Base-by-base conservation (phyloP, 495 filamentous ascomycete species). In the Astrocystis sublimbata region DNA sequence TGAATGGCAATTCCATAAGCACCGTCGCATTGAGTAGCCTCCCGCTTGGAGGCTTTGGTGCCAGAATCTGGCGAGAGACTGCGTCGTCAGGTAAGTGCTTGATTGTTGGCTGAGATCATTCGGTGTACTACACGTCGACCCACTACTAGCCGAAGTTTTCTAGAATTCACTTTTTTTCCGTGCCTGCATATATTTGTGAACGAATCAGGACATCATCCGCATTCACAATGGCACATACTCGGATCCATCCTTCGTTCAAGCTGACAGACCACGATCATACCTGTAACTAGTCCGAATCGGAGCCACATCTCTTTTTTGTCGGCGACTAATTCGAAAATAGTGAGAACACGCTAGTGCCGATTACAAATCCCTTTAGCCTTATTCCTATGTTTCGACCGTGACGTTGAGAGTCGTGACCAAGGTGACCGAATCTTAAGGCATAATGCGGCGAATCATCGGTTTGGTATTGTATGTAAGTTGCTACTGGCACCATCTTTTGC, bases 131-230 rank as follows among this genome's bases (percentile, higher is more conserved):
- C 10, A n/a, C 4, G 24, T 33, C 36, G 58, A 53, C 47, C 47
- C 49, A 61, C 58, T 28, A 53, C 40, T 15, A 35, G 38, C 47
- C 24, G 58, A 61, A 30, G 26, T 61, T 35, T 61, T 61, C 58
- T 61, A 61, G 58, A 61, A 61, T n/a, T n/a, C n/a, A 60, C 35
- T 8, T 53, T 35, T 61, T 36, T 40, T 45, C 45, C 26, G 35
- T 51, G 21, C 58, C 46, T 52, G 36, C 58, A 51, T 17, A 6
- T 1, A 36, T 10, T 36, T 31, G 10, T 21, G 26, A 36, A 26
- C 58, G 58, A 60, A 60, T 60, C 58, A 60, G 58, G 52, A 23
- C 47, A 43, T 23, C 42, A 21, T 38, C 45, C 12, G 47, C 5
- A 10, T 51, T 33, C 8, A 51, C 24, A 60, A n/a, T 41, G 40